phyloP scores from a whole-genome alignment of 176 grass and related monocot species.

The bread wheat (Triticum aestivum) region IWGSC_CS_RefSeq_v2.1 NC_057811.1:429971607-429972106 shows the following conservation, averaged over 20 bases:
- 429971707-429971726: conserved; percentile 57
- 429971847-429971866: conserved; percentile 60
- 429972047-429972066: conserved; percentile 22
- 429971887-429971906: conserved; percentile 54
- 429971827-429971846: conserved; percentile 39
- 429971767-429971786: conserved; percentile 54
- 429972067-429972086: neutral
- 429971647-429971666: conserved; percentile 24
- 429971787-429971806: conserved; percentile 32
- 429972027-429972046: conserved; percentile 40
- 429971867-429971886: conserved; percentile 50
- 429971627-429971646: conserved; percentile 17
- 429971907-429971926: conserved; percentile 18
- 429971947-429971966: conserved; percentile 34
- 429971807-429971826: conserved; percentile 34
- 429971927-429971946: conserved; percentile 24
- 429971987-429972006: conserved; percentile 32
- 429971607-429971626: conserved; percentile 30
- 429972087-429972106: neutral
- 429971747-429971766: conserved; percentile 42
- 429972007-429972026: conserved; percentile 26
- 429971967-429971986: conserved; percentile 49
- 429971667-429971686: conserved; percentile 36
- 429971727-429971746: conserved; percentile 44
- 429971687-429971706: conserved; percentile 51